A percentile compares a stretch with the other conserved stretches of the same genome.
These are phyloP conservation scores for Amanita subjunquillea DNA, from an alignment of 768 basidiomycete genomes.

Conservation along the genomic window DNA sequence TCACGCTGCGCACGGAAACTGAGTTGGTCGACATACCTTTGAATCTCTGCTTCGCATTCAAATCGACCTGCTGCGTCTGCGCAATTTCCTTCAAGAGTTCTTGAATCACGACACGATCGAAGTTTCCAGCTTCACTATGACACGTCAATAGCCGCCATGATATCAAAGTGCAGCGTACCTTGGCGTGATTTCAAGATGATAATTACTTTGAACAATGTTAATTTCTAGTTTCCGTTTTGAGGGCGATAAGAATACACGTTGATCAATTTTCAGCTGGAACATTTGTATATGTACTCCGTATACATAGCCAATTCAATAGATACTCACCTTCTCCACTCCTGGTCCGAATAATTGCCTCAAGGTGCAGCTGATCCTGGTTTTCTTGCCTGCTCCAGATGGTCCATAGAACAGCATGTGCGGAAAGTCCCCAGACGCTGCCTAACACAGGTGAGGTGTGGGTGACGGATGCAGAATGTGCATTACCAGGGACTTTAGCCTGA, in stretches of 20 bases:
- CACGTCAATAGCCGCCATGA: background rate
- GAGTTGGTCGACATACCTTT: conserved; percentile 54
- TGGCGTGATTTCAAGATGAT: conserved; percentile 94
- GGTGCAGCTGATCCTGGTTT: conserved; percentile 90
- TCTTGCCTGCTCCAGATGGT: conserved; percentile 95
- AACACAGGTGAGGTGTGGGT: background rate
- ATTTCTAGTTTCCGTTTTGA: conserved; percentile 92
- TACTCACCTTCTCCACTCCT: conserved; percentile 81
- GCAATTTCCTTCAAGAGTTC: conserved; percentile 97
- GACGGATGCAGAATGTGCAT: conserved; percentile 7
- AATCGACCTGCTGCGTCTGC: conserved; percentile 95
- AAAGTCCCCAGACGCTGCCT: conserved; percentile 90
- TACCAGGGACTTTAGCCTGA: conserved; percentile 72
- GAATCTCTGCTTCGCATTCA: conserved; percentile 91
- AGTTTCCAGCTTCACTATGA: conserved; percentile 87
- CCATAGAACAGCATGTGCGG: conserved; percentile 98
- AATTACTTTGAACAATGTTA: conserved; percentile 96
- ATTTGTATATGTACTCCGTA: background rate
- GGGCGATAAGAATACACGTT: conserved; percentile 90
- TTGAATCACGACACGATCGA: conserved; percentile 91
- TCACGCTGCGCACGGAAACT: background rate
- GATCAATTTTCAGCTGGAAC: conserved; percentile 88
- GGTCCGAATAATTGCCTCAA: conserved; percentile 82
- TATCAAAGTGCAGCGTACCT: conserved; percentile 41
- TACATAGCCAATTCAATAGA: background rate